phyloP scores from a whole-genome alignment of 306 rosid species.

The Elaeagnus macrophylla region DNA sequence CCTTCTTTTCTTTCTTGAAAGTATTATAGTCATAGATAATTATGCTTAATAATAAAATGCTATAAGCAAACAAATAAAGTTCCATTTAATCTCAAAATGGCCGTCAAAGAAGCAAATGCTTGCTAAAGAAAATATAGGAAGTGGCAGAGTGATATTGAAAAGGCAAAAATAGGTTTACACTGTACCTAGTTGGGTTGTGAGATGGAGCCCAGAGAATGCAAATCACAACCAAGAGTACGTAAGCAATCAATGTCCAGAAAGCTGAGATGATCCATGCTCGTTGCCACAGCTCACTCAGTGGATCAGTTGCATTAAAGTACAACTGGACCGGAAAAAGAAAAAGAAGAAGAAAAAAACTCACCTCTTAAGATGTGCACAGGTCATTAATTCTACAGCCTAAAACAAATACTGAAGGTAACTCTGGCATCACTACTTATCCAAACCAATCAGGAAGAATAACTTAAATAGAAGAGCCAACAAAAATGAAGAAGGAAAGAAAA shows the following conservation, averaged over 20 bases:
- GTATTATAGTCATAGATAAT: background rate
- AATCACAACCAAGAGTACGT: slow-evolving; percentile 42
- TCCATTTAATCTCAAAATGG: background rate
- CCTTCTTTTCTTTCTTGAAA: background rate
- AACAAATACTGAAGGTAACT: background rate
- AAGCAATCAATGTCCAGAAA: slow-evolving; percentile 66
- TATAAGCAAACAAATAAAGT: background rate
- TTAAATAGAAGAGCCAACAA: background rate
- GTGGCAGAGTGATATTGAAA: background rate
- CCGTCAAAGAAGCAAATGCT: background rate
- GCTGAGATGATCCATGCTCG: slow-evolving; percentile 70
- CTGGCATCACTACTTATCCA: background rate
- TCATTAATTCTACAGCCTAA: background rate
- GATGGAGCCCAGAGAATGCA: slow-evolving; percentile 73
- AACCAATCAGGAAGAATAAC: slow-evolving; percentile 5
- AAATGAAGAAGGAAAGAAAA: slow-evolving; percentile 6
- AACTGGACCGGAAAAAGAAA: slow-evolving; percentile 38
- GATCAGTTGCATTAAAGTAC: slow-evolving; percentile 71
- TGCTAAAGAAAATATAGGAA: slow-evolving; percentile 4
- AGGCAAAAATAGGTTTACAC: slow-evolving; percentile 1
- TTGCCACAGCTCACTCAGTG: slow-evolving; percentile 62
- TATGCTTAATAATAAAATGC: background rate
- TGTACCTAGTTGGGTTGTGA: slow-evolving; percentile 62
- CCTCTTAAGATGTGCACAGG: background rate
- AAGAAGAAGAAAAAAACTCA: slow-evolving; percentile 11